phyloP scores from a whole-genome alignment of 768 basidiomycete species.

The Leccinum longicurvipes region DNA sequence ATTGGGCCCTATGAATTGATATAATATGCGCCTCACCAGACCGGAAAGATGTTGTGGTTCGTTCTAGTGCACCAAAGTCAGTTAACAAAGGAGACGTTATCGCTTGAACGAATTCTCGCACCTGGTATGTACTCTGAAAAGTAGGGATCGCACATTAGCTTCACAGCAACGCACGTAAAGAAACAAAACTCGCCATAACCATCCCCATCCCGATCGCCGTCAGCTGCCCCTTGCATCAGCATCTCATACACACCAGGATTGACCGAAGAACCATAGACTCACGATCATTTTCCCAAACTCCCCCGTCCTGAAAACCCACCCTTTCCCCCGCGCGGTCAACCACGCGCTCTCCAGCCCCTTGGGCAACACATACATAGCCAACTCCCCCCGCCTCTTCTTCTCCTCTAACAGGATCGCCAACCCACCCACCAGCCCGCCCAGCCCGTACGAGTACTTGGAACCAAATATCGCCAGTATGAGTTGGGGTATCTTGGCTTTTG shows the following conservation, averaged over 20 bases:
- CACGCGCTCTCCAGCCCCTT: conserved; percentile 90
- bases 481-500: conserved; percentile 37
- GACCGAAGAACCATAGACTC: conserved; percentile 26
- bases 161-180: neutral
- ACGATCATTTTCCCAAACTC: conserved; percentile 66
- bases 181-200: conserved; percentile 66
- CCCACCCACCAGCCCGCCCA: conserved; percentile 71
- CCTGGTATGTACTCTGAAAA: conserved; percentile 74
- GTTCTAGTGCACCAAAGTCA: conserved; percentile 33
- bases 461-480: conserved; percentile 53
- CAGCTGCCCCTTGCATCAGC: conserved; percentile 35
- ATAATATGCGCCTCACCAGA: conserved; percentile 74
- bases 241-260: neutral
- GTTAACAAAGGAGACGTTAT: neutral
- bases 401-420: conserved; percentile 85
- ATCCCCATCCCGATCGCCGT: conserved; percentile 83
- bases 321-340: conserved; percentile 72
- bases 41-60: conserved; percentile 82
- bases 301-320: conserved; percentile 69
- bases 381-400: conserved; percentile 79
- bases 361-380: conserved; percentile 91
- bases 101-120: conserved; percentile 16
- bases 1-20: conserved; percentile 89
- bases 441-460: conserved; percentile 69
- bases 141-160: conserved; percentile 4